A percentile compares a stretch with the other conserved stretches of the same genome.
These are phyloP conservation scores for Kwoniella pini DNA, from an alignment of 768 basidiomycete genomes.

Conservation along the genomic window DNA sequence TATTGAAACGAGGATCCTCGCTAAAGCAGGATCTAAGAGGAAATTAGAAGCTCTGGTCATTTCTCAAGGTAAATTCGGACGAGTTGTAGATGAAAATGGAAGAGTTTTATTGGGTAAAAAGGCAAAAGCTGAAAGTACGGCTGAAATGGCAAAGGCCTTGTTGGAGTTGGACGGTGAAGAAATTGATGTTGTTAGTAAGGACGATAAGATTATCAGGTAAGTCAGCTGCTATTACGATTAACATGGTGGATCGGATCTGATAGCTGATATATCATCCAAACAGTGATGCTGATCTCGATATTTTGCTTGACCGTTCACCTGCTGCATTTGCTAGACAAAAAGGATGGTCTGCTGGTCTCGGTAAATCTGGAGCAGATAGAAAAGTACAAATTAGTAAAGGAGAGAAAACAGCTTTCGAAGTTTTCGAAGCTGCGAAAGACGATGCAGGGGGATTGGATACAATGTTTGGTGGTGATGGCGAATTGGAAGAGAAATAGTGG, in stretches of 20 bases:
- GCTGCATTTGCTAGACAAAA: conserved; percentile 50
- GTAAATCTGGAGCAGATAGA: conserved; percentile 25
- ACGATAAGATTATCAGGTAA: conserved; percentile 65
- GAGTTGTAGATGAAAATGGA: conserved; percentile 61
- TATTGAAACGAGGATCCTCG: conserved; percentile 87
- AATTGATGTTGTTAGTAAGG: conserved; percentile 79
- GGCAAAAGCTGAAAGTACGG: conserved; percentile 62
- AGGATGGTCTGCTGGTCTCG: conserved; percentile 52
- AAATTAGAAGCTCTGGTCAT: conserved; percentile 94
- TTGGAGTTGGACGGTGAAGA: conserved; percentile 81
- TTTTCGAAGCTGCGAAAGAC: conserved; percentile 48
- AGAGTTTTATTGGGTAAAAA: conserved; percentile 54
- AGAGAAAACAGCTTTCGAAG: conserved; percentile 51
- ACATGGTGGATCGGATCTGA: too few species aligned
- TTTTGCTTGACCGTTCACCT: conserved; percentile 69
- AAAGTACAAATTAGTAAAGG: conserved; percentile 41
- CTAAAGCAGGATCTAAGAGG: conserved; percentile 65
- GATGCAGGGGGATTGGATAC: conserved; percentile 47
- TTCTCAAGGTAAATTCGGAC: conserved; percentile 87
- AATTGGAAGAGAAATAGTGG: conserved; percentile 34
- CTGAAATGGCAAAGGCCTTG: conserved; percentile 76
- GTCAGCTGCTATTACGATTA: too few species aligned
- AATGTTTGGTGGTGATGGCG: conserved; percentile 48
- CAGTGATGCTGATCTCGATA: conserved; percentile 75
- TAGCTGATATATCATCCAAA: not conserved